Conservation (phyloP, 192 early-diverging fungal genomes). For the Chytriomyces confervae region DNA sequence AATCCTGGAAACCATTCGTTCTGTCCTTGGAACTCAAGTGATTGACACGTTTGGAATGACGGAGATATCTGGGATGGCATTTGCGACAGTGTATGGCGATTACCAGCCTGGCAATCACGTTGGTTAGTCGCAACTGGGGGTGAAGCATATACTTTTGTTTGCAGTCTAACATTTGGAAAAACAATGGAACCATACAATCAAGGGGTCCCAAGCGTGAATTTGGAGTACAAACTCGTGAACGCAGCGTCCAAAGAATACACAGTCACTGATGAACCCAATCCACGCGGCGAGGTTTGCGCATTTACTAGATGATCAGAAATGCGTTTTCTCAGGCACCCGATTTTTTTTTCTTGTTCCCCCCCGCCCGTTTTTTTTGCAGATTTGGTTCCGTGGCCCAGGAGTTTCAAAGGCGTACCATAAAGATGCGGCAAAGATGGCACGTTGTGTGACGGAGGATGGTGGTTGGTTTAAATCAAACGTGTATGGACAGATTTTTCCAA, state of each 20-base stretch:
- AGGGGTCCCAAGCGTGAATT: slow-evolving; percentile 31
- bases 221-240: slow-evolving; percentile 84
- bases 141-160: neutral
- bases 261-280: slow-evolving; percentile 80
- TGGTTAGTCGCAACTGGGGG: slow-evolving; percentile 1
- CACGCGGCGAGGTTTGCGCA: slow-evolving; percentile 86
- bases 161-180: slow-evolving; percentile 7
- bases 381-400: slow-evolving; percentile 19
- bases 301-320: neutral
- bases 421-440: neutral
- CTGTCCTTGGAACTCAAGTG: slow-evolving; percentile 13
- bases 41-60: neutral
- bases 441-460: neutral
- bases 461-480: slow-evolving; percentile 13
- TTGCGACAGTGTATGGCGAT: slow-evolving; percentile 8
- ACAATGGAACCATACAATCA: neutral
- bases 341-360: neutral
- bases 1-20: slow-evolving; percentile 11
- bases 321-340: neutral
- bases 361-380: neutral
- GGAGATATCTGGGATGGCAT: slow-evolving; percentile 9
- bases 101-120: slow-evolving; percentile 1
- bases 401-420: slow-evolving; percentile 7
- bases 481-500: slow-evolving; percentile 6
- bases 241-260: slow-evolving; percentile 87